Evolutionary conservation across 345 rosid genomes (phyloP).

Genomic region (Euclidium syriacum): DNA sequence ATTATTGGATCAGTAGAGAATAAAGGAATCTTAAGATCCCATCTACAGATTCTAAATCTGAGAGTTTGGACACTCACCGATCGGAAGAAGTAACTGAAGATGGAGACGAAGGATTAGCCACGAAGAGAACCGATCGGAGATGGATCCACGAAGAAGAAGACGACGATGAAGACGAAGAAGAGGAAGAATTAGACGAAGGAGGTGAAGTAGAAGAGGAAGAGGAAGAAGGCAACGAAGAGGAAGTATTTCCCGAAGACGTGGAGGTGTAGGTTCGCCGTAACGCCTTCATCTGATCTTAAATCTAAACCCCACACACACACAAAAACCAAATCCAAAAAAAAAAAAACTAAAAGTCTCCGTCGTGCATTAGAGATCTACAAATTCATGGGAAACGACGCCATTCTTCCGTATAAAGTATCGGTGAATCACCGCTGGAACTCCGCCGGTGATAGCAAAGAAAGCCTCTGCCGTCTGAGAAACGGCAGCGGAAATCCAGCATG

Average conservation of each 20-base stretch:
- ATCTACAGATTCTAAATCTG: slow-evolving; percentile 12
- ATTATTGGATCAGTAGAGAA: not conserved
- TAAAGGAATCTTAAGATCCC: slow-evolving; percentile 17
- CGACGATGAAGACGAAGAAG: slow-evolving; percentile 37
- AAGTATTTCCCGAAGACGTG: slow-evolving; percentile 53
- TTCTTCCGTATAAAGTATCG: not conserved
- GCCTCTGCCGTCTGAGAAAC: slow-evolving; percentile 19
- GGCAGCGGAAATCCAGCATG: slow-evolving; percentile 22
- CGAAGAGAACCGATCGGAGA: slow-evolving; percentile 81
- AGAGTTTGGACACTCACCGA: slow-evolving; percentile 57
- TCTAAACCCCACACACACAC: not conserved
- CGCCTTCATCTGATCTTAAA: slow-evolving; percentile 63
- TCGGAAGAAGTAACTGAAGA: slow-evolving; percentile 71
- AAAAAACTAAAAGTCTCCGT: not conserved
- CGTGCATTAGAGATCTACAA: slow-evolving; percentile 14
- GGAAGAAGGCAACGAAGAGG: slow-evolving; percentile 30
- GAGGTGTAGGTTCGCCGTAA: slow-evolving; percentile 75
- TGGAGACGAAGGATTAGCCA: slow-evolving; percentile 82
- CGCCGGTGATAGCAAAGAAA: slow-evolving; percentile 3
- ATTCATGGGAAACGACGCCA: not conserved
- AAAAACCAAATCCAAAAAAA: not conserved
- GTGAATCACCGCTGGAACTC: slow-evolving; percentile 10
- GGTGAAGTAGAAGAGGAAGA: slow-evolving; percentile 41
- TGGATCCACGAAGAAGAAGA: slow-evolving; percentile 66
- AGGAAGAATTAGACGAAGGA: slow-evolving; percentile 33